These are phyloP conservation scores for Macrocybe gigantea DNA, from an alignment of 768 basidiomycete species.

Conservation along the genomic window DNA sequence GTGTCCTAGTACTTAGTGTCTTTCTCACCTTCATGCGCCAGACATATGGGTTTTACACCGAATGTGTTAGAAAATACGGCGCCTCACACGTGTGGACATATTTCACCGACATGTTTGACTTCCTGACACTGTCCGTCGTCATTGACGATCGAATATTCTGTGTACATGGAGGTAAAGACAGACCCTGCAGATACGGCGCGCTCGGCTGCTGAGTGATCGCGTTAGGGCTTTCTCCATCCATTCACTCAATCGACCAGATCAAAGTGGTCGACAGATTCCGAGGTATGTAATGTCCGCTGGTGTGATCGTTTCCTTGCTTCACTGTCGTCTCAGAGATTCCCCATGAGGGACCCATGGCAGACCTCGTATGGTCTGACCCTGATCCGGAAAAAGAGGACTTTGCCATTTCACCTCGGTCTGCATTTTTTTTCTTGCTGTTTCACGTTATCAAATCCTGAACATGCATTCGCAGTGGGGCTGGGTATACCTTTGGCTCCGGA, in stretches of 20 bases:
- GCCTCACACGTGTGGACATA: constrained; percentile 97
- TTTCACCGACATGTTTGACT: constrained; percentile 99
- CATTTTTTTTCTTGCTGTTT: constrained; percentile 10
- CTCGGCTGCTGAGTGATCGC: constrained; percentile 7
- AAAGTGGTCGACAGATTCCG: constrained; percentile 98
- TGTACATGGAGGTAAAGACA: constrained; percentile 83
- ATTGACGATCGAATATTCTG: constrained; percentile 99
- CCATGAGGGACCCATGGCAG: constrained; percentile 99
- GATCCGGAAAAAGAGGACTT: constrained; percentile 99
- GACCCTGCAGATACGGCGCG: constrained; percentile 5
- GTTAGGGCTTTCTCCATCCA: constrained; percentile 90
- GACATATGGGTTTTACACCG: constrained; percentile 99
- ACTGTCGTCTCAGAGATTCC: constrained; percentile 74
- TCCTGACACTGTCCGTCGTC: constrained; percentile 92
- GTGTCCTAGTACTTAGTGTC: constrained; percentile 12
- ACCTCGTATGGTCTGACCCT: constrained; percentile 99
- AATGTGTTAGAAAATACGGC: constrained; percentile 97
- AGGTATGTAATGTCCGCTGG: constrained; percentile 42
- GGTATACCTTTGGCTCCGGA: constrained; percentile 97
- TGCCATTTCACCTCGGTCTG: constrained; percentile 94
- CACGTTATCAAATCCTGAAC: constrained; percentile 7
- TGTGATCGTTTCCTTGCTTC: constrained; percentile 13
- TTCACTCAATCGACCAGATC: constrained; percentile 99
- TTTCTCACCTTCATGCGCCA: constrained; percentile 32
- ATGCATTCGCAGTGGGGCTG: constrained; percentile 70